Base-by-base conservation (phyloP, 2,329 filamentous ascomycete species). In the Colletotrichum destructivum region DNA sequence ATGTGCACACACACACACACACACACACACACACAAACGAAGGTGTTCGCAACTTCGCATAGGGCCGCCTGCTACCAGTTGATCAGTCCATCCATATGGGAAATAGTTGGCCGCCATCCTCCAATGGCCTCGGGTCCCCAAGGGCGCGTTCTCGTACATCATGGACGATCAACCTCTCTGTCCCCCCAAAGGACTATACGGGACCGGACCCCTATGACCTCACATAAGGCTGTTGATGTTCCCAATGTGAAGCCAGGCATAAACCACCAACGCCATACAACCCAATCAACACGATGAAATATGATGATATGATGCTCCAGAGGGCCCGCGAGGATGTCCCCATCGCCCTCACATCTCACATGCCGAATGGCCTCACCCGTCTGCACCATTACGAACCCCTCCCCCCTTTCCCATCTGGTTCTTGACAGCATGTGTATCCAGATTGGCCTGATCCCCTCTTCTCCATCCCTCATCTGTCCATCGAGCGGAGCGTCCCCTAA, bases 171-270 rank as follows among this genome's bases (percentile, higher is more conserved):
- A 63, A 31, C 31, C 31, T 31, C 31, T 31, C 31, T 31, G 7
- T 31, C 67, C 67, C 40, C 59, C 42, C 57, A 9, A 63, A 31
- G 31, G 8, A 31, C 31, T 31, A 31, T 7, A 31, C 31, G 6
- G 31, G 31, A 31, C 7, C 31, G 65, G 65, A 71, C 65, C 69
- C 69, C 59, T 71, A 71, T 71, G 65, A 69, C 65, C 69, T 71
- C 69, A 71, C 65, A 59, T 47, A 52, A 54, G 31, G 31, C 31
- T 31, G 8, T 31, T 31, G 31, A 31, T 8, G 8, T 31, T 31
- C 7, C 31, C 31, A 8, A 31, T 31, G 31, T 9, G n/a, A 12
- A 59, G 46, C 51, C 49, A 23, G 15, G 11, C 42, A 44, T 12
- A 60, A 40, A 65, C 4, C 21, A 47, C 35, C 55, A n/a, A 35